Evolutionary conservation across 768 basidiomycete species (phyloP), one percentile per base, ranked within the genome.

Genomic region (Boletellus sp.): DNA sequence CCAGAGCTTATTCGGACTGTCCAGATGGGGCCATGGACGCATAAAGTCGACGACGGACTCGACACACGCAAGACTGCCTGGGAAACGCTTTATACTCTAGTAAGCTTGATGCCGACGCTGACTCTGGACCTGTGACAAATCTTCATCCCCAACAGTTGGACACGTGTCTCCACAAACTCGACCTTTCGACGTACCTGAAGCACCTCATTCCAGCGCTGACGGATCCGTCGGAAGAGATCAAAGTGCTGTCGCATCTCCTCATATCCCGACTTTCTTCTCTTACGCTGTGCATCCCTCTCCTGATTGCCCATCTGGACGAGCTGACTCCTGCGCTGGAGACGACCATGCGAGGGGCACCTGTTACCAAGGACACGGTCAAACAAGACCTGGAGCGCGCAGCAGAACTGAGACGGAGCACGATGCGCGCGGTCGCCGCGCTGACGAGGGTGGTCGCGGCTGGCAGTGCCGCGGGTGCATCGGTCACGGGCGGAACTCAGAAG

Each of bases 1-100:
- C 76, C 80, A 3, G 78, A 84, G 2, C 81, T 94, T 51, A 85
- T 95, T 62, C 83, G 89, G 26, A 90, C 88, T 1, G 93, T 96
- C 12, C 90, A 93, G 63, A 96, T 96, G 94, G 93, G 94, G 19
- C 93, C 94, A 3, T 96, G 93, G 93, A 90, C 87, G 23, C 92
- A 95, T 71, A 93, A 90, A 65, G 91, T 96, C 45, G 96, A 99
- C 60, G 94, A 98, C 56, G 96, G 96, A 42, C 76, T 98, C 35
- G 95, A 98, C 55, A 85, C 94, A 19, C 84, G 96, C 51, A 98
- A 97, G 77, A 94, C 91, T 0, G 95, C 96, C 2, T 98, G 90
- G 69, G 96, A 99, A 70, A 93, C 94, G 1, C 90, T 97, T 76
- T 94, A 96, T 65, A 96, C 94, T 17, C 70, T 98, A 58, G 92